A percentile compares a stretch with the other conserved stretches of the same genome.
phyloP scores from a whole-genome alignment of 2,329 filamentous ascomycete genomes.

The Byssochlamys sp. region DNA sequence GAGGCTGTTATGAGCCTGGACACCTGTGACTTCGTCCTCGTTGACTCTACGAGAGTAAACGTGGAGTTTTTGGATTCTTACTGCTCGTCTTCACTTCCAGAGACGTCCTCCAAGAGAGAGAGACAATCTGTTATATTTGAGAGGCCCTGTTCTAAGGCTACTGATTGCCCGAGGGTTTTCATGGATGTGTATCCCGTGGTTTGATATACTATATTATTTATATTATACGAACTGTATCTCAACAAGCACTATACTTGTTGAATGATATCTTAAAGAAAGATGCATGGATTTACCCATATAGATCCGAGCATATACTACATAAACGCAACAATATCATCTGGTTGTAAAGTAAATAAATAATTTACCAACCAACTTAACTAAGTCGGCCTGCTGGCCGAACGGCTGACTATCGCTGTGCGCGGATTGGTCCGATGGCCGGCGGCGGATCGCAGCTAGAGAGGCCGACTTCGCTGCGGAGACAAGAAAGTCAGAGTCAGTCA shows the following conservation, averaged over 20 bases:
- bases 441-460: background rate
- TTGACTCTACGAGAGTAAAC: background rate
- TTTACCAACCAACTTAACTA: background rate
- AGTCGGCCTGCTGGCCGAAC: background rate
- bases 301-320: background rate
- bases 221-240: background rate
- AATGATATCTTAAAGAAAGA: no score
- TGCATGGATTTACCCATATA: background rate
- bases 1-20: background rate
- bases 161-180: background rate
- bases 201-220: background rate
- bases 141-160: background rate
- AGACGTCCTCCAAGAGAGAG: background rate
- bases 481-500: background rate
- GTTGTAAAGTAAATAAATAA: background rate
- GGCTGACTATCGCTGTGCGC: background rate
- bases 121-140: background rate
- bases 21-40: background rate
- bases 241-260: background rate
- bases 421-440: background rate
- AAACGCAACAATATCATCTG: background rate
- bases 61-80: background rate
- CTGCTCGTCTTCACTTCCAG: background rate
- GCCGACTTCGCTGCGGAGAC: constrained; percentile 3
- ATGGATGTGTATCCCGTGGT: background rate